These are phyloP conservation scores for Croton setiger DNA, from an alignment of 441 rosid species.

Conservation along the genomic window DNA sequence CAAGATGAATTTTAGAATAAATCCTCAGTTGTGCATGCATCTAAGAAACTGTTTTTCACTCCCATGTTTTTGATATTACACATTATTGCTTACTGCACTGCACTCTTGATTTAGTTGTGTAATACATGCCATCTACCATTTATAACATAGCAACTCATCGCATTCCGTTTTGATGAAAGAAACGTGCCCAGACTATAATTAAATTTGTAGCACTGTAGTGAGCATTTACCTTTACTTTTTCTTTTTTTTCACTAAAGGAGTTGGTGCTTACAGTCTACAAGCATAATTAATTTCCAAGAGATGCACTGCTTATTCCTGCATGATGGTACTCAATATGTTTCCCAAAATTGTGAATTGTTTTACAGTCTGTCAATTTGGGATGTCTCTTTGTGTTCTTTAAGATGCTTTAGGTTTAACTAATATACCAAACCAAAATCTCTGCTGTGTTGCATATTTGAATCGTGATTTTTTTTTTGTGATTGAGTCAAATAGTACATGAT, in stretches of 20 bases:
- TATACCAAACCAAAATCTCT: background rate
- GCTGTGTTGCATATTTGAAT: background rate
- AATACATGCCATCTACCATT: background rate
- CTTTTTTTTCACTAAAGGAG: background rate
- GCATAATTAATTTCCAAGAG: no score
- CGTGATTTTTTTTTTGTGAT: slow-evolving; percentile 5
- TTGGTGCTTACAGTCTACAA: no score
- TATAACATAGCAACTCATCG: no score
- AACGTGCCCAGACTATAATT: background rate
- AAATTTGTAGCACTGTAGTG: background rate
- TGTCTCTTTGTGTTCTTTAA: background rate
- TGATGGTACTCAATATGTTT: no score
- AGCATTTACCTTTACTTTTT: background rate
- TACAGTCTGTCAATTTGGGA: no score
- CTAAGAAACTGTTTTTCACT: background rate
- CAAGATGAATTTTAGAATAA: background rate
- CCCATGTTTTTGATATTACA: background rate
- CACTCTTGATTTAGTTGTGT: background rate
- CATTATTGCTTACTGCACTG: background rate
- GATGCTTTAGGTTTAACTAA: background rate
- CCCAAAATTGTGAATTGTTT: no score
- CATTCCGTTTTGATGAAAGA: background rate
- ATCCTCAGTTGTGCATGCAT: background rate
- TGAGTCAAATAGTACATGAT: background rate
- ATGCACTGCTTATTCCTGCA: no score